These are phyloP conservation scores for Rhododendron kiyosumense DNA, from an alignment of 148 eudicot genomes.

Conservation along the genomic window DNA sequence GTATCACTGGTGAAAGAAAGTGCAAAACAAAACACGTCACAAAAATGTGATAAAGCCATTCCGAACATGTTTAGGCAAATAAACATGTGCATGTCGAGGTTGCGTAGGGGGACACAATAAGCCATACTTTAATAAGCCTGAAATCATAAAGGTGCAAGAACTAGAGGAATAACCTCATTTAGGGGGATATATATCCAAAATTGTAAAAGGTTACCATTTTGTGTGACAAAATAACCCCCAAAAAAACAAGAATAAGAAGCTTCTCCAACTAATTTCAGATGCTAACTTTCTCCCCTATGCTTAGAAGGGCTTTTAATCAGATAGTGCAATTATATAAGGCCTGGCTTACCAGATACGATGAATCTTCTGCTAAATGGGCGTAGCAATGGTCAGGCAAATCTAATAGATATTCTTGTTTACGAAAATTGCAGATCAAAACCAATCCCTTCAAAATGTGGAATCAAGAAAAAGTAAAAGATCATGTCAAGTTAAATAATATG, in stretches of 20 bases:
- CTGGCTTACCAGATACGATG: not conserved
- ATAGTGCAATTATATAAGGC: not conserved
- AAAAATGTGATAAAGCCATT: not conserved
- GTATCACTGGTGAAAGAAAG: not conserved
- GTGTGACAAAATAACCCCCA: not conserved
- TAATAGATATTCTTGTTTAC: not conserved
- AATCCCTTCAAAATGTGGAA: not conserved
- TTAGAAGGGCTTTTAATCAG: not conserved
- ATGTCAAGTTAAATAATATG: not conserved
- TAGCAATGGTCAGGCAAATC: not conserved
- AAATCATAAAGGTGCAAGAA: not conserved
- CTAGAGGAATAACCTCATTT: not conserved
- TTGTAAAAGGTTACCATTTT: not conserved
- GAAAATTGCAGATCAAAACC: not conserved
- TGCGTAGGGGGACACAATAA: not conserved
- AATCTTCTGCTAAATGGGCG: not conserved
- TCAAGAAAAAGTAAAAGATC: not conserved
- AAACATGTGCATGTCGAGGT: not conserved
- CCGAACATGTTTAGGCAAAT: not conserved
- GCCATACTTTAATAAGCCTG: not conserved
- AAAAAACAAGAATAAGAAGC: not conserved
- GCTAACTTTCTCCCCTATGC: not conserved
- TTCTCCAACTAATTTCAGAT: conserved; percentile 3
- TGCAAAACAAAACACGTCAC: not conserved
- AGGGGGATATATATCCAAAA: not conserved